phyloP scores from a whole-genome alignment of 1,284 basidiomycete species.

The Boletus smithii region DNA sequence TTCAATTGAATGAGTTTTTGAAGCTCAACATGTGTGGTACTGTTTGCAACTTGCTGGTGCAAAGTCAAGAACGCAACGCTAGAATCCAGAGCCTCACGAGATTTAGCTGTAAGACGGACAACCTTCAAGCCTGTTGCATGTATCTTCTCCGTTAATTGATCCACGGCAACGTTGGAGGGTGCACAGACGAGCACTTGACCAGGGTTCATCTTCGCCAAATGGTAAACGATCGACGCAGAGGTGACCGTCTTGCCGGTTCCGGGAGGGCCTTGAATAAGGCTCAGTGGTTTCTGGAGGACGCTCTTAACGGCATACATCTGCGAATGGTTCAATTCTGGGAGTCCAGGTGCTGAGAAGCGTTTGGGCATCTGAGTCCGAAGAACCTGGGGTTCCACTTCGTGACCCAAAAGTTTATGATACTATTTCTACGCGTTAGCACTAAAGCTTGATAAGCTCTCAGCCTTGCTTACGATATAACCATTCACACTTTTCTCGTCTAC shows the following conservation, averaged over 20 bases:
- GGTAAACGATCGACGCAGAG: slow-evolving; percentile 98
- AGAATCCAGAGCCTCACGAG: slow-evolving; percentile 94
- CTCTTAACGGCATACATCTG: slow-evolving; percentile 99
- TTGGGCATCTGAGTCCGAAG: slow-evolving; percentile 94
- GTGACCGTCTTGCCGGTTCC: slow-evolving; percentile 99
- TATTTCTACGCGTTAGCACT: slow-evolving; percentile 34
- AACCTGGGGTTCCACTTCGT: slow-evolving; percentile 90
- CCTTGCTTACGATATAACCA: slow-evolving; percentile 78
- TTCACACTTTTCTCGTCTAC: slow-evolving; percentile 99
- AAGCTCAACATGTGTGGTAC: slow-evolving; percentile 89
- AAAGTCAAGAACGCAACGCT: slow-evolving; percentile 91
- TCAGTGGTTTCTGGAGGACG: slow-evolving; percentile 97
- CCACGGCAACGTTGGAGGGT: slow-evolving; percentile 98
- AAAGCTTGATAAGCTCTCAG: not conserved
- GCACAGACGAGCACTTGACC: slow-evolving; percentile 99
- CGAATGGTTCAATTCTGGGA: slow-evolving; percentile 98
- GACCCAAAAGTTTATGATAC: slow-evolving; percentile 98
- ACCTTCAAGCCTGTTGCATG: slow-evolving; percentile 96
- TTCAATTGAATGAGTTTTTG: slow-evolving; percentile 98
- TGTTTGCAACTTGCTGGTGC: slow-evolving; percentile 97
- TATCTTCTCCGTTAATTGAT: slow-evolving; percentile 98
- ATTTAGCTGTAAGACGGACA: slow-evolving; percentile 96
- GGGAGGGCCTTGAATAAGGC: slow-evolving; percentile 96
- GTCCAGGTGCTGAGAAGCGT: slow-evolving; percentile 92
- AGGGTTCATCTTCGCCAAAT: slow-evolving; percentile 99